Percentiles rank a stretch among this genome's conserved stretches.
These are phyloP conservation scores for Tetraselmis striata DNA, from an alignment of 139 green algal species.

Conservation along the genomic window DNA sequence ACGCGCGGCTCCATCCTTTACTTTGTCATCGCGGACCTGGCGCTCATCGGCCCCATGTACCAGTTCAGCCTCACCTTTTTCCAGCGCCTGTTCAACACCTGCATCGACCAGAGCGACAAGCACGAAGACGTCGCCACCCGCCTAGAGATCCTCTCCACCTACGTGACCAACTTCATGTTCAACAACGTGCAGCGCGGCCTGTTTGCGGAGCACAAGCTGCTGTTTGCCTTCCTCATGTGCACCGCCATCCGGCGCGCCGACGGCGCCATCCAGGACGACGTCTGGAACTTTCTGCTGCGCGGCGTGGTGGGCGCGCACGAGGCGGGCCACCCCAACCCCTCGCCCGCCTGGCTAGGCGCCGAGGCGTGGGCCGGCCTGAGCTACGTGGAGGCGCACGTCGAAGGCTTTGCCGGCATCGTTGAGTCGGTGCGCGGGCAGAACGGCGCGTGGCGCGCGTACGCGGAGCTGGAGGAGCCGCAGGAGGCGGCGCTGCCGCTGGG, in stretches of 20 bases:
- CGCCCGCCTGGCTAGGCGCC: slow-evolving; percentile 32
- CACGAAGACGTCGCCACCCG: slow-evolving; percentile 47
- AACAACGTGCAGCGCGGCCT: slow-evolving; percentile 70
- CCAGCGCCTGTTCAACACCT: slow-evolving; percentile 65
- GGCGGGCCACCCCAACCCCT: slow-evolving; percentile 12
- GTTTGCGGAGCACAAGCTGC: slow-evolving; percentile 71
- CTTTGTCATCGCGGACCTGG: slow-evolving; percentile 73
- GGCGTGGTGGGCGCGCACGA: slow-evolving; percentile 18
- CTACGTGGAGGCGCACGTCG: slow-evolving; percentile 16
- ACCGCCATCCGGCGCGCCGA: slow-evolving; percentile 30
- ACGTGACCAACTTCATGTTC: slow-evolving; percentile 71
- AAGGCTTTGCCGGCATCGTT: slow-evolving; percentile 16
- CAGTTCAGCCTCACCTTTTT: slow-evolving; percentile 73
- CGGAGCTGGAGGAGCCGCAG: slow-evolving; percentile 35
- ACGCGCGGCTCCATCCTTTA: slow-evolving; percentile 60
- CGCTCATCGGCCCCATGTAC: slow-evolving; percentile 79
- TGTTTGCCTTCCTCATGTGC: slow-evolving; percentile 70
- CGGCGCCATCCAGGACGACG: slow-evolving; percentile 41
- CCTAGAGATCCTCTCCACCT: slow-evolving; percentile 54
- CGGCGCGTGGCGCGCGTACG: slow-evolving; percentile 9
- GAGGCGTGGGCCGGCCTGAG: slow-evolving; percentile 31
- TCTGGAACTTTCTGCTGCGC: slow-evolving; percentile 77
- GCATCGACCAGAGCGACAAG: slow-evolving; percentile 59
- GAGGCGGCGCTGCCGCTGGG: slow-evolving; percentile 35
- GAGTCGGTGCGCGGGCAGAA: background rate